Evolutionary conservation across 1,284 basidiomycete genomes (phyloP).

Genomic region (Ustilago bromivora): DNA sequence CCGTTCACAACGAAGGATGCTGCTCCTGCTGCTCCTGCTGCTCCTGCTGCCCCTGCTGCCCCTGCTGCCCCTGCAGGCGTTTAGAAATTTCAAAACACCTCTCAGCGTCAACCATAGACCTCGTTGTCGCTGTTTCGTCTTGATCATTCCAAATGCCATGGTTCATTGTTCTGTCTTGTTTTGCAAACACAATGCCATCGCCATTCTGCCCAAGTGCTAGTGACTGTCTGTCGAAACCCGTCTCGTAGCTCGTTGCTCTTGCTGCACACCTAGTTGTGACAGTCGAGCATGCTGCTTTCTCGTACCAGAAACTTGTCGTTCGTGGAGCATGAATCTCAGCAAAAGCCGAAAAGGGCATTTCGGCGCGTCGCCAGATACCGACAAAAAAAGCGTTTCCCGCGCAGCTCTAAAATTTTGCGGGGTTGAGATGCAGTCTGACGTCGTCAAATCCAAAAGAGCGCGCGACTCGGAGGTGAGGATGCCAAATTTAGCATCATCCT

Average conservation of each 20-base stretch:
- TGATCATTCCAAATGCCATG: no score
- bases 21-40: neutral
- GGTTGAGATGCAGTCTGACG: neutral
- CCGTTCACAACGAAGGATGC: neutral
- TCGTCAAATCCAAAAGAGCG: neutral
- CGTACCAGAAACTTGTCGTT: constrained; percentile 1
- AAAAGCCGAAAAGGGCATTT: neutral
- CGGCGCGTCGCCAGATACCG: neutral
- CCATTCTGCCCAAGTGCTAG: no score
- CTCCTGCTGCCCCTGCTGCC: neutral
- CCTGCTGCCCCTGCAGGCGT: neutral
- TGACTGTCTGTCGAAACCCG: no score
- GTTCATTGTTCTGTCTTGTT: no score
- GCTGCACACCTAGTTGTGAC: no score
- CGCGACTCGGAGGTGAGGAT: neutral
- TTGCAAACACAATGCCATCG: no score
- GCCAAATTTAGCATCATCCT: constrained; percentile 1
- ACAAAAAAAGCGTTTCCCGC: neutral
- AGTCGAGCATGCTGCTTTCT: neutral
- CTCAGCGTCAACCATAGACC: no score
- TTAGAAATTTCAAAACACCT: no score
- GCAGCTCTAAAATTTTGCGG: constrained; percentile 1
- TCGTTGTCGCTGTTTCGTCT: no score
- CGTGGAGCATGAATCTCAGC: no score
- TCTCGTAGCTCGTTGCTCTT: no score